These are phyloP conservation scores for Dictyostelium firmibasis DNA, from an alignment of 78 protist species.

Conservation along the genomic window DNA sequence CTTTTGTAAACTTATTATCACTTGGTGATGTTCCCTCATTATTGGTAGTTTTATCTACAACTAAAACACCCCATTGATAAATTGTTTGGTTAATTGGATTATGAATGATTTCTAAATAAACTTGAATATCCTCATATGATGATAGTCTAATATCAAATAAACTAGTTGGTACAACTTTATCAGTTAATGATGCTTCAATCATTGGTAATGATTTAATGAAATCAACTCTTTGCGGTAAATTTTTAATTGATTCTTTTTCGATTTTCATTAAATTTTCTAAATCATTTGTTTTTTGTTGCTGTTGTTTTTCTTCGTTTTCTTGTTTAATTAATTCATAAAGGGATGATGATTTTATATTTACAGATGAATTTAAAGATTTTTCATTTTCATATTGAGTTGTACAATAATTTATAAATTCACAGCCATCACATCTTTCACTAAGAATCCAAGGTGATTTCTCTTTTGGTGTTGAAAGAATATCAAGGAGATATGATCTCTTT, in stretches of 20 bases:
- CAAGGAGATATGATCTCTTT: background rate
- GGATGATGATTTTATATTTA: slow-evolving; percentile 1
- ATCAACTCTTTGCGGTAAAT: background rate
- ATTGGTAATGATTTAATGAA: background rate
- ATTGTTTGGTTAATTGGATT: slow-evolving; percentile 10
- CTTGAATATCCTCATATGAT: slow-evolving; percentile 26
- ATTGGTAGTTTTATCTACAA: background rate
- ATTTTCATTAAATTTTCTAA: background rate
- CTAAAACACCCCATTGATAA: slow-evolving; percentile 16
- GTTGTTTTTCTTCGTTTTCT: background rate
- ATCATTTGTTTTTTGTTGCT: background rate
- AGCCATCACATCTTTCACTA: slow-evolving; percentile 64
- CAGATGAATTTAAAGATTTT: background rate
- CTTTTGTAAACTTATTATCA: background rate
- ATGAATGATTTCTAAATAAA: background rate
- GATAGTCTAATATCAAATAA: background rate
- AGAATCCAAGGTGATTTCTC: slow-evolving; percentile 24
- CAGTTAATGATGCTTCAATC: background rate
- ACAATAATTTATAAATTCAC: slow-evolving; percentile 53
- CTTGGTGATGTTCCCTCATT: background rate
- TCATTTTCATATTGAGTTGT: slow-evolving; percentile 15
- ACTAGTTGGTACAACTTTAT: background rate
- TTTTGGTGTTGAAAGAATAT: slow-evolving; percentile 21
- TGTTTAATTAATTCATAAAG: background rate
- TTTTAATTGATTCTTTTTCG: background rate